A percentile compares a stretch with the other conserved stretches of the same genome.
These are phyloP conservation scores for Apodospora peruviana DNA, from an alignment of 495 filamentous ascomycete genomes.

Conservation along the genomic window DNA sequence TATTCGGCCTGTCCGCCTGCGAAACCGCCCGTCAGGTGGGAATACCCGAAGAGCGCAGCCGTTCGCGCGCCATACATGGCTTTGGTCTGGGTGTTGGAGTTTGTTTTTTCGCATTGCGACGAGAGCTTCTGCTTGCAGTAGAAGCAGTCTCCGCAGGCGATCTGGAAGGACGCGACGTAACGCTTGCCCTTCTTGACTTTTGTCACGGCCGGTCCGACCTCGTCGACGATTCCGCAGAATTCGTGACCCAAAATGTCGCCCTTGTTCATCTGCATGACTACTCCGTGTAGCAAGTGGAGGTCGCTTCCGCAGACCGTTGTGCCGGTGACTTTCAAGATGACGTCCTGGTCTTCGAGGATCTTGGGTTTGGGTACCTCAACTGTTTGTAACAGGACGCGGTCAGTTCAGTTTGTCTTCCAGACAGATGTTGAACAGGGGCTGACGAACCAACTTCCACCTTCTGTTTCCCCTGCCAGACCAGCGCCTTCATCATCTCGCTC, in stretches of 20 bases:
- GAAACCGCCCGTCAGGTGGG: conserved; percentile 80
- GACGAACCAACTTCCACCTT: conserved; percentile 49
- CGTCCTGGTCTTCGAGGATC: conserved; percentile 68
- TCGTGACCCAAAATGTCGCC: conserved; percentile 91
- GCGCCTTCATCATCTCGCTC: conserved; percentile 62
- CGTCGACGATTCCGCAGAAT: conserved; percentile 77
- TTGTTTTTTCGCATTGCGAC: conserved; percentile 76
- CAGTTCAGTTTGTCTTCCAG: neutral
- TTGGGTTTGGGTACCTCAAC: conserved; percentile 63
- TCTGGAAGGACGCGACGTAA: conserved; percentile 83
- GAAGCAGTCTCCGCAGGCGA: conserved; percentile 70
- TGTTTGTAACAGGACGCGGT: neutral
- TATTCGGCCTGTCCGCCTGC: conserved; percentile 89
- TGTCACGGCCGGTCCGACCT: conserved; percentile 56
- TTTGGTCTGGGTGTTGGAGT: conserved; percentile 61
- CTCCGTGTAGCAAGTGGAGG: conserved; percentile 72
- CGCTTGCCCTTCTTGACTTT: conserved; percentile 59
- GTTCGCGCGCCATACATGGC: conserved; percentile 69
- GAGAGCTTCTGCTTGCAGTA: conserved; percentile 72
- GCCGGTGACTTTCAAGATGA: conserved; percentile 80
- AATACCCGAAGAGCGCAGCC: conserved; percentile 70
- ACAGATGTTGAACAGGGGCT: conserved; percentile 3
- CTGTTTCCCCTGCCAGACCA: conserved; percentile 69
- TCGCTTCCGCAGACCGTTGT: conserved; percentile 85
- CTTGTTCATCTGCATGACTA: conserved; percentile 65